phyloP scores from a whole-genome alignment of 2,329 filamentous ascomycete genomes.

The Microdochium trichocladiopsis region DNA sequence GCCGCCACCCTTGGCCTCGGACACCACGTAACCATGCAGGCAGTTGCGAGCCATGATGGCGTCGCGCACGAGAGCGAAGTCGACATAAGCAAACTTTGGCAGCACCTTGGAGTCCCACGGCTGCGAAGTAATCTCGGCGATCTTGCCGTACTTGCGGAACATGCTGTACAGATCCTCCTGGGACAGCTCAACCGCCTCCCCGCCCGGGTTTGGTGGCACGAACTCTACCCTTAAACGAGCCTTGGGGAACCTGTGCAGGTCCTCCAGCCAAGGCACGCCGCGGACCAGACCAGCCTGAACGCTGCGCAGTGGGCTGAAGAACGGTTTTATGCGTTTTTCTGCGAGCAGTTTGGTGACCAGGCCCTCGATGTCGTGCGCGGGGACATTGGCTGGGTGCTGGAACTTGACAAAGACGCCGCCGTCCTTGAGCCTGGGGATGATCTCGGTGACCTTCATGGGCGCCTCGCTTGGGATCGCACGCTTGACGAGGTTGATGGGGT shows the following conservation, averaged over 20 bases:
- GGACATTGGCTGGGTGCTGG: constrained; percentile 25
- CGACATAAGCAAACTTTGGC: constrained; percentile 73
- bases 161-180: constrained; percentile 83
- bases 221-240: constrained; percentile 77
- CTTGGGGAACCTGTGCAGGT: constrained; percentile 77
- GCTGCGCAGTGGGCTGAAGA: constrained; percentile 77
- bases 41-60: constrained; percentile 89
- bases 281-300: constrained; percentile 68
- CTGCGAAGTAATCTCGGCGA: constrained; percentile 77
- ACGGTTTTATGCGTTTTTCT: constrained; percentile 70
- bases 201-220: constrained; percentile 64
- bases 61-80: constrained; percentile 66
- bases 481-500: constrained; percentile 47
- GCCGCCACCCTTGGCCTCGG: constrained; percentile 64
- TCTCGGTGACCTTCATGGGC: constrained; percentile 67
- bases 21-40: constrained; percentile 74
- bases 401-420: constrained; percentile 81
- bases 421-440: constrained; percentile 80
- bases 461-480: constrained; percentile 56
- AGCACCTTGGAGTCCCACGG: constrained; percentile 78
- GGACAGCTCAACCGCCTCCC: constrained; percentile 66
- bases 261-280: constrained; percentile 89
- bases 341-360: constrained; percentile 56
- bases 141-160: constrained; percentile 85
- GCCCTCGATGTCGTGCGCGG: constrained; percentile 49